Percentiles rank a stretch among this genome's conserved stretches.
Conservation (phyloP, 371 early-diverging fungal species). For the Ecytonucleospora hepatopenaei region DNA sequence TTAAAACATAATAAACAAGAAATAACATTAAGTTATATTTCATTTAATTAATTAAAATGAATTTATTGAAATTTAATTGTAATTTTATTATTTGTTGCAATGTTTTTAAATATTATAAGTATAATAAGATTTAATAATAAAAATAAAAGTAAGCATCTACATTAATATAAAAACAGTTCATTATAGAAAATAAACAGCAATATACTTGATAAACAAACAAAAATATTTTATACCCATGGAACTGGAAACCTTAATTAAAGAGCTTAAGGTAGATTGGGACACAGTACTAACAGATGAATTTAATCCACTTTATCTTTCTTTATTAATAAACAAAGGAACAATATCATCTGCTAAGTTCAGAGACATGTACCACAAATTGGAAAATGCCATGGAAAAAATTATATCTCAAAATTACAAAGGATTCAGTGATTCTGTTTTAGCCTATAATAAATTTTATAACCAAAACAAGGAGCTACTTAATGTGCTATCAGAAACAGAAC, state of each 20-base stretch:
- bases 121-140: no score
- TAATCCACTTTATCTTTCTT: constrained; percentile 40
- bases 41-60: no score
- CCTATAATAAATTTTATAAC: constrained; percentile 34
- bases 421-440: constrained; percentile 44
- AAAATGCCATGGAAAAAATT: constrained; percentile 46
- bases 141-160: no score
- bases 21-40: no score
- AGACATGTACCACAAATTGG: constrained; percentile 46
- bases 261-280: constrained; percentile 52
- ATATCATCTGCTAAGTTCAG: constrained; percentile 21
- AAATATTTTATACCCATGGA: no score
- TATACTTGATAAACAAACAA: no score
- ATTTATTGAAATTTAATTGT: no score
- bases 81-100: no score
- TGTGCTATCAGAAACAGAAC: background rate
- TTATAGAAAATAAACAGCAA: no score
- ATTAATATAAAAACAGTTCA: no score
- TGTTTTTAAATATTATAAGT: no score
- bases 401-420: constrained; percentile 44
- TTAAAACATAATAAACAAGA: no score
- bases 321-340: constrained; percentile 24
- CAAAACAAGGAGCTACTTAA: constrained; percentile 7
- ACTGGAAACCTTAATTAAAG: constrained; percentile 32
- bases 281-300: constrained; percentile 39